Percentiles rank a stretch among this genome's conserved stretches.
Conservation (phyloP, 352 stramenopile genomes). For the Pythium sp. region DNA sequence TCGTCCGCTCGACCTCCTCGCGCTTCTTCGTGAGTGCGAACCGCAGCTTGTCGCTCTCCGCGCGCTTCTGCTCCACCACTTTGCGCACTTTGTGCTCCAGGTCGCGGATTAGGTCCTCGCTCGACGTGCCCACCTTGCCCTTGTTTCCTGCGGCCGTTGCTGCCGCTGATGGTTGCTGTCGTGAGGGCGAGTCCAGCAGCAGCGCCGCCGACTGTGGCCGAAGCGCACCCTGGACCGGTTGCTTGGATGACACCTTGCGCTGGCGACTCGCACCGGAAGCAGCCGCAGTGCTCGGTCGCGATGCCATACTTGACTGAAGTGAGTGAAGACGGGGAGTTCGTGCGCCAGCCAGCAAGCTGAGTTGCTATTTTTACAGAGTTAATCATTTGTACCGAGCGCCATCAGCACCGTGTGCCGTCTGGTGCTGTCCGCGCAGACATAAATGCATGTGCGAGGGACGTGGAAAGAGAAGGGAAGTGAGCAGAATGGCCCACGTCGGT, state of each 20-base stretch:
- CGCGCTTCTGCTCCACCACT: slow-evolving; percentile 79
- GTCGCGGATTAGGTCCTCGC: slow-evolving; percentile 74
- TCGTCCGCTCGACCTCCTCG: slow-evolving; percentile 62
- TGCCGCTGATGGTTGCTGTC: slow-evolving; percentile 1
- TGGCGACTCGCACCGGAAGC: not conserved
- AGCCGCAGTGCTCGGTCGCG: slow-evolving; percentile 10
- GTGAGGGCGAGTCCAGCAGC: slow-evolving; percentile 18
- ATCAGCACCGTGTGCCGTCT: not conserved
- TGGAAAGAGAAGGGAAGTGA: not conserved
- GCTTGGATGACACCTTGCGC: slow-evolving; percentile 8
- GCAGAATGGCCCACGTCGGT: not conserved
- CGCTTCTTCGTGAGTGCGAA: slow-evolving; percentile 65
- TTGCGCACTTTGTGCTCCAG: slow-evolving; percentile 74
- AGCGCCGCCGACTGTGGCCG: slow-evolving; percentile 40
- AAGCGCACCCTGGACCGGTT: slow-evolving; percentile 31
- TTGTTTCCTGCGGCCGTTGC: slow-evolving; percentile 13
- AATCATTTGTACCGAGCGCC: not conserved
- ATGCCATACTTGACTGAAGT: slow-evolving; percentile 3
- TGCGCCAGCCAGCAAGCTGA: not conserved
- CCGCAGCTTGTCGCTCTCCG: slow-evolving; percentile 69
- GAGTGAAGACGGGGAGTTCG: not conserved
- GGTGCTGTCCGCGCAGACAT: not conserved
- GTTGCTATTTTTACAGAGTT: not conserved
- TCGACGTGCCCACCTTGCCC: slow-evolving; percentile 53
- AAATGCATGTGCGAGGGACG: not conserved